Evolutionary conservation across 1,284 basidiomycete species (phyloP).

Genomic region (Cronartium ribicola): DNA sequence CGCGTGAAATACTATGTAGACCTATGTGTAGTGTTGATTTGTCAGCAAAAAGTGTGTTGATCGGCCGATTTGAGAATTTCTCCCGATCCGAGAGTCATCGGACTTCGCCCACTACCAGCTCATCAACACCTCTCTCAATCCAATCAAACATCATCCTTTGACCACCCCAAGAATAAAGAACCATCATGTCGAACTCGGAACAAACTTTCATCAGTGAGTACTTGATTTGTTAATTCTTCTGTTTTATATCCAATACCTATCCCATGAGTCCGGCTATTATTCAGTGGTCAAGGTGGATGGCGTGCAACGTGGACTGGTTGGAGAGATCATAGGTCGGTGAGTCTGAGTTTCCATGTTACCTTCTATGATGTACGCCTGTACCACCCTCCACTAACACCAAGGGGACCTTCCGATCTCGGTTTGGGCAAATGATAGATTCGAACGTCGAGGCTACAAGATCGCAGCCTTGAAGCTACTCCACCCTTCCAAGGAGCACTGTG

Average conservation of each 20-base stretch:
- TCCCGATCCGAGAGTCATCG: too few relatives aligned
- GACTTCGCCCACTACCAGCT: neutral
- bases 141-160: neutral
- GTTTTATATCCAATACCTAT: neutral
- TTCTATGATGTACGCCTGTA: neutral
- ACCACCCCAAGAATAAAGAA: neutral
- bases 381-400: neutral
- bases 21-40: too few relatives aligned
- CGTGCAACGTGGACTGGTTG: slow-evolving; percentile 90
- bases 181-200: slow-evolving; percentile 36
- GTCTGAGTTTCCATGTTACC: neutral
- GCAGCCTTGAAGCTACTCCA: slow-evolving; percentile 80
- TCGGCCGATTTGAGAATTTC: too few relatives aligned
- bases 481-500: slow-evolving; percentile 71
- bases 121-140: neutral
- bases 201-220: slow-evolving; percentile 42
- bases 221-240: neutral
- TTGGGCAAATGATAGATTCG: slow-evolving; percentile 63
- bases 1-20: too few relatives aligned
- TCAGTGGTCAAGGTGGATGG: slow-evolving; percentile 72
- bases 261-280: neutral
- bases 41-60: too few relatives aligned
- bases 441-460: slow-evolving; percentile 92
- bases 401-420: neutral
- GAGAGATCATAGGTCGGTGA: slow-evolving; percentile 57